phyloP scores from a whole-genome alignment of 176 grass and related monocot species.

The Pontederia crassipes region DNA sequence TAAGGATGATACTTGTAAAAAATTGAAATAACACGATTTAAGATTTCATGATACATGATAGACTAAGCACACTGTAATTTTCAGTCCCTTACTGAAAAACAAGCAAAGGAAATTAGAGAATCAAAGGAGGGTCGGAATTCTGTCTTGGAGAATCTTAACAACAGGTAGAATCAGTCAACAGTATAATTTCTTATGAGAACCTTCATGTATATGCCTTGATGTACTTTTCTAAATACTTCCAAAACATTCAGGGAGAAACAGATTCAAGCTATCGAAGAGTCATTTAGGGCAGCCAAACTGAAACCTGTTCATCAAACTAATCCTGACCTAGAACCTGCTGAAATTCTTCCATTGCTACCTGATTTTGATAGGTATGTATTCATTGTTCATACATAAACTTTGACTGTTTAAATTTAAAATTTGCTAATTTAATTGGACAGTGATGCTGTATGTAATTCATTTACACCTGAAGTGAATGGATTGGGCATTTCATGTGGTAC shows the following conservation, averaged over 20 bases:
- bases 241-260: slow-evolving; percentile 70
- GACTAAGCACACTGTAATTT: slow-evolving; percentile 12
- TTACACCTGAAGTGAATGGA: background rate
- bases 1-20: slow-evolving; percentile 13
- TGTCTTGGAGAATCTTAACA: slow-evolving; percentile 84
- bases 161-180: slow-evolving; percentile 38
- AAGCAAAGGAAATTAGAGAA: slow-evolving; percentile 96
- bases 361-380: slow-evolving; percentile 69
- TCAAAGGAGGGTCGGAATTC: slow-evolving; percentile 55
- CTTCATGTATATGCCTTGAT: background rate
- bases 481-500: too few species aligned
- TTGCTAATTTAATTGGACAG: background rate
- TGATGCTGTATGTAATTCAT: background rate
- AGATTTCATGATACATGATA: too few species aligned
- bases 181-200: background rate
- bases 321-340: slow-evolving; percentile 52
- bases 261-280: slow-evolving; percentile 86
- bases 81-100: slow-evolving; percentile 91
- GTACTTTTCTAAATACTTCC: slow-evolving; percentile 20
- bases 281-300: slow-evolving; percentile 84
- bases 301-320: slow-evolving; percentile 86
- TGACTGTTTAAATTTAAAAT: background rate
- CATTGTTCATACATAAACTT: background rate
- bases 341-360: slow-evolving; percentile 80
- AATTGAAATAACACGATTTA: background rate